phyloP scores from a whole-genome alignment of 768 basidiomycete genomes.

The Tephrocybe sp. region DNA sequence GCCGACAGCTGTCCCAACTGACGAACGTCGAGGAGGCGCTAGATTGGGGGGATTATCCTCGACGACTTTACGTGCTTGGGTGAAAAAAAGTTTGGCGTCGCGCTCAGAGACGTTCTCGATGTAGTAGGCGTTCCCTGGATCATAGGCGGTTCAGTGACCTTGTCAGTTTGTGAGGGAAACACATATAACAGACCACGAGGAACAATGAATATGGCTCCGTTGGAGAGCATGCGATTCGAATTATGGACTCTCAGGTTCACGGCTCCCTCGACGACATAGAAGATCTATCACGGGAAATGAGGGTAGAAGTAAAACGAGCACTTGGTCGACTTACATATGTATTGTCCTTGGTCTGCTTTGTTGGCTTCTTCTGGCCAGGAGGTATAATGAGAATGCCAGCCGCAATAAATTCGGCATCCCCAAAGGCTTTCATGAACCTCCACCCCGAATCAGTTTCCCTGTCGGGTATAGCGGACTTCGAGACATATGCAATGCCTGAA shows the following conservation, averaged over 20 bases:
- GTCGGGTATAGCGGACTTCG: constrained; percentile 4
- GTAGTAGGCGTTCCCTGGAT: constrained; percentile 55
- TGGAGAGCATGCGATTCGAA: constrained; percentile 71
- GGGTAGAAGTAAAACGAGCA: neutral
- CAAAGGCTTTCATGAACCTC: constrained; percentile 90
- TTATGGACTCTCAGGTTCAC: constrained; percentile 84
- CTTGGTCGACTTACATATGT: constrained; percentile 42
- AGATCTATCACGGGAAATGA: constrained; percentile 32
- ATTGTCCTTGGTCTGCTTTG: constrained; percentile 91
- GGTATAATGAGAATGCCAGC: constrained; percentile 88
- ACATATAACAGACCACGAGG: constrained; percentile 32
- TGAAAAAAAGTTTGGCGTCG: constrained; percentile 85
- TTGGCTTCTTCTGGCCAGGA: constrained; percentile 73
- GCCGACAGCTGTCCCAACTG: constrained; percentile 1
- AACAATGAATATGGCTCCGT: constrained; percentile 50
- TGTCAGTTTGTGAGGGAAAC: neutral
- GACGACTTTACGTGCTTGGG: constrained; percentile 67
- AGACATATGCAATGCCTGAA: constrained; percentile 30
- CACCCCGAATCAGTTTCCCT: constrained; percentile 36
- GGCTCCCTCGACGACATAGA: constrained; percentile 82
- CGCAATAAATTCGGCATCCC: constrained; percentile 89
- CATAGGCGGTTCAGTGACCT: neutral
- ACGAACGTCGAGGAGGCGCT: constrained; percentile 11
- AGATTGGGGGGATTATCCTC: constrained; percentile 9
- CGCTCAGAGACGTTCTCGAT: constrained; percentile 87